Evolutionary conservation across 371 early-diverging fungal genomes (phyloP).

Genomic region (Funneliformis caledonium): DNA sequence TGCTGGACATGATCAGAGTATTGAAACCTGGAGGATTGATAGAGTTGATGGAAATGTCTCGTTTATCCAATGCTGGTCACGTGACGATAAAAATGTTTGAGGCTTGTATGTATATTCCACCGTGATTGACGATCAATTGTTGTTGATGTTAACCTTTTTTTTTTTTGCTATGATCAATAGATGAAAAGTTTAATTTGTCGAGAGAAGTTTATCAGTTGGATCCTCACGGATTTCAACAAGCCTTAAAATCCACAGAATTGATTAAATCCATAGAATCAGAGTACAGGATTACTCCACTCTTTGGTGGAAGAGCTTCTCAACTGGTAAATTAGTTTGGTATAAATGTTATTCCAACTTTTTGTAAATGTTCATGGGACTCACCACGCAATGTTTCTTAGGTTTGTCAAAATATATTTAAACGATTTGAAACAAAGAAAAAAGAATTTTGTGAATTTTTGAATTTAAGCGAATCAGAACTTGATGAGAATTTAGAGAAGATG

Average conservation of each 20-base stretch:
- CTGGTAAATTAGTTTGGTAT: background rate
- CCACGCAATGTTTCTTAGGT: background rate
- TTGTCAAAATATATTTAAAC: background rate
- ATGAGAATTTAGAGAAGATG: background rate
- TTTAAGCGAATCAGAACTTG: background rate
- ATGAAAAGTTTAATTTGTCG: background rate
- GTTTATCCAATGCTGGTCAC: background rate
- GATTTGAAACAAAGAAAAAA: background rate
- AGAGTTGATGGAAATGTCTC: background rate
- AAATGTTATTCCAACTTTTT: too few relatives aligned
- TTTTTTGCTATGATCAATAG: background rate
- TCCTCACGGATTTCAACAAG: background rate
- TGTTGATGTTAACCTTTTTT: too few relatives aligned
- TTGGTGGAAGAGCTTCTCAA: background rate
- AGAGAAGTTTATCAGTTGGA: background rate
- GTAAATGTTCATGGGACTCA: too few relatives aligned
- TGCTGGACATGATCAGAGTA: background rate
- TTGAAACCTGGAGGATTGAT: slow-evolving; percentile 21
- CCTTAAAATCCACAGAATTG: background rate
- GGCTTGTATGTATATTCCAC: background rate
- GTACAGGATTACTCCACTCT: background rate
- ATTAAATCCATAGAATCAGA: background rate
- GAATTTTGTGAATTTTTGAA: background rate
- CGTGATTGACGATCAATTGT: too few relatives aligned
- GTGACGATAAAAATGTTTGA: background rate